Conservation (phyloP, 192 early-diverging fungal genomes). For the Coemansia sp. region DNA sequence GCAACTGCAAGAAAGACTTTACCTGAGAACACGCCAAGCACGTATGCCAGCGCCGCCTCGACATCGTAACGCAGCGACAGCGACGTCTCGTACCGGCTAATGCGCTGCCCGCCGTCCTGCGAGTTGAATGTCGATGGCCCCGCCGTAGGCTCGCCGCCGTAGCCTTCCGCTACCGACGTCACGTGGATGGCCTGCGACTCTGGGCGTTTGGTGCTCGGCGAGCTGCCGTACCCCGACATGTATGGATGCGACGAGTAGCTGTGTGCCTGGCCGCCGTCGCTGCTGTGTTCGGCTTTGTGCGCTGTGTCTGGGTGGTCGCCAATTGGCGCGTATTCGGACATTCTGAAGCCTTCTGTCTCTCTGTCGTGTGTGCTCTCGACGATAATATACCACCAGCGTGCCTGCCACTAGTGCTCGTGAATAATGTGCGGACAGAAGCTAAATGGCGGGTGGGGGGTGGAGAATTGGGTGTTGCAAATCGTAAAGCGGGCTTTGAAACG, state of each 20-base stretch:
- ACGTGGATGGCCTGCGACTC: conserved; percentile 36
- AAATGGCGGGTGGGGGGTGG: neutral
- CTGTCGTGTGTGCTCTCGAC: neutral
- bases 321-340: conserved; percentile 47
- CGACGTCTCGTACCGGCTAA: conserved; percentile 81
- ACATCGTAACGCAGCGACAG: conserved; percentile 69
- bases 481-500: neutral
- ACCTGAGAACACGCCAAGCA: conserved; percentile 56
- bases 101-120: conserved; percentile 55
- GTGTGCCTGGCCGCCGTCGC: neutral
- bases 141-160: conserved; percentile 34
- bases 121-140: conserved; percentile 50
- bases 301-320: conserved; percentile 20
- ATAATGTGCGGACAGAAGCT: neutral
- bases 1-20: conserved; percentile 5
- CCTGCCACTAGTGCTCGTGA: conserved; percentile 2
- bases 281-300: conserved; percentile 18
- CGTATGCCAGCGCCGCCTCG: conserved; percentile 71
- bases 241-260: conserved; percentile 43
- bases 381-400: neutral
- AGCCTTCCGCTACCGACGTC: conserved; percentile 6
- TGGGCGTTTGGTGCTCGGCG: conserved; percentile 1
- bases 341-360: conserved; percentile 1
- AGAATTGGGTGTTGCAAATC: neutral
- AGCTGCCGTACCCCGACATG: conserved; percentile 15